Percentiles rank a stretch among this genome's conserved stretches.
phyloP scores from a whole-genome alignment of 176 grass and related monocot genomes.

The Carex myosuroides region DNA sequence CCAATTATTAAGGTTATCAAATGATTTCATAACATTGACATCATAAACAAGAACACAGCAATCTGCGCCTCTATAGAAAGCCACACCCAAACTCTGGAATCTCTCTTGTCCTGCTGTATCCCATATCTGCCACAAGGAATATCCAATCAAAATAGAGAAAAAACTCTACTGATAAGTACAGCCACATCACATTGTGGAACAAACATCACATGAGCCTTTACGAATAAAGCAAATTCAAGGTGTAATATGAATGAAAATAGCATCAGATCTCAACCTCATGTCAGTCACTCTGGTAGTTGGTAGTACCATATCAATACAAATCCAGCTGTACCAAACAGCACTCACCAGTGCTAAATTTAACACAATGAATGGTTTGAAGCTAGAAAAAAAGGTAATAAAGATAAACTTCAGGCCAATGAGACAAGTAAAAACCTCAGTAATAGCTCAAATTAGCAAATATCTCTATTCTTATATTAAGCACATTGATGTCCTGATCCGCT shows the following conservation, averaged over 20 bases:
- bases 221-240: background rate
- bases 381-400: background rate
- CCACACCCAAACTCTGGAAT: conserved; percentile 78
- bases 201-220: background rate
- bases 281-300: background rate
- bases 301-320: background rate
- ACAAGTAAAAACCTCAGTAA: background rate
- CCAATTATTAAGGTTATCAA: conserved; percentile 89
- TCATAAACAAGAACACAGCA: conserved; percentile 84
- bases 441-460: background rate
- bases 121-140: conserved; percentile 54
- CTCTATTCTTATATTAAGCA: too few species aligned
- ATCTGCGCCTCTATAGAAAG: conserved; percentile 86
- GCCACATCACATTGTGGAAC: background rate
- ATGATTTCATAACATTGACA: conserved; percentile 87
- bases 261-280: background rate
- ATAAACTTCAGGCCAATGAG: background rate
- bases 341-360: background rate
- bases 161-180: background rate
- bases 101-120: conserved; percentile 87
- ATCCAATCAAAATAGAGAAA: background rate
- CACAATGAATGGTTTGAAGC: background rate
- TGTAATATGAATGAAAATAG: background rate
- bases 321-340: background rate
- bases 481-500: too few species aligned